A percentile compares a stretch with the other conserved stretches of the same genome.
phyloP scores from a whole-genome alignment of 2,329 filamentous ascomycete species.

The Peltaster fructicola region DNA sequence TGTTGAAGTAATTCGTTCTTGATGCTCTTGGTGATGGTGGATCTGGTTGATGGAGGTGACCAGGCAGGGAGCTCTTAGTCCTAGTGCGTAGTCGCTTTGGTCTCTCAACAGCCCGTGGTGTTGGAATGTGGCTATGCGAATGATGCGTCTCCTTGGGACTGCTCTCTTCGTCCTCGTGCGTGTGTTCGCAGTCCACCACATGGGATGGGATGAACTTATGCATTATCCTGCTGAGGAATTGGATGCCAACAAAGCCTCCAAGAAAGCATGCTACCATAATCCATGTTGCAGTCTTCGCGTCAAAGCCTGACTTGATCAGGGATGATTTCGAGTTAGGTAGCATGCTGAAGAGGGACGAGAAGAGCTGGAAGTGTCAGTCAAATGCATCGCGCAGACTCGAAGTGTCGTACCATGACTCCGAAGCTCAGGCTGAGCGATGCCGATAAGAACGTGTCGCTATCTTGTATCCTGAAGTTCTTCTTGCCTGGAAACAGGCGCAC shows the following conservation, averaged over 20 bases:
- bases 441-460: conserved; percentile 76
- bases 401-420: conserved; percentile 66
- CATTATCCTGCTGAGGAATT: conserved; percentile 51
- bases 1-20: conserved; percentile 10
- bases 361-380: conserved; percentile 42
- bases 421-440: conserved; percentile 83
- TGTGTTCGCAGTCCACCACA: conserved; percentile 65
- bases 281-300: conserved; percentile 48
- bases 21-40: conserved; percentile 4
- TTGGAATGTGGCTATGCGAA: conserved; percentile 3
- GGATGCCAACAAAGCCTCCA: conserved; percentile 57
- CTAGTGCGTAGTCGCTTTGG: conserved; percentile 5
- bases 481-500: conserved; percentile 56
- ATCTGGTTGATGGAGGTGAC: conserved; percentile 5
- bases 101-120: too few relatives aligned
- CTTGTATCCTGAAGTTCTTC: conserved; percentile 67
- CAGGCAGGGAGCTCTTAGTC: conserved; percentile 8
- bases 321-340: conserved; percentile 71
- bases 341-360: conserved; percentile 86
- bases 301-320: conserved; percentile 49
- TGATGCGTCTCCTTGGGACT: conserved; percentile 16
- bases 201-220: conserved; percentile 62
- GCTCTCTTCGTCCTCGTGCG: conserved; percentile 43
- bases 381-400: neutral
- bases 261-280: conserved; percentile 53